A percentile compares a stretch with the other conserved stretches of the same genome.
These are phyloP conservation scores for Dendrobium catenatum DNA, from an alignment of 106 monocot species.

Conservation along the genomic window DNA sequence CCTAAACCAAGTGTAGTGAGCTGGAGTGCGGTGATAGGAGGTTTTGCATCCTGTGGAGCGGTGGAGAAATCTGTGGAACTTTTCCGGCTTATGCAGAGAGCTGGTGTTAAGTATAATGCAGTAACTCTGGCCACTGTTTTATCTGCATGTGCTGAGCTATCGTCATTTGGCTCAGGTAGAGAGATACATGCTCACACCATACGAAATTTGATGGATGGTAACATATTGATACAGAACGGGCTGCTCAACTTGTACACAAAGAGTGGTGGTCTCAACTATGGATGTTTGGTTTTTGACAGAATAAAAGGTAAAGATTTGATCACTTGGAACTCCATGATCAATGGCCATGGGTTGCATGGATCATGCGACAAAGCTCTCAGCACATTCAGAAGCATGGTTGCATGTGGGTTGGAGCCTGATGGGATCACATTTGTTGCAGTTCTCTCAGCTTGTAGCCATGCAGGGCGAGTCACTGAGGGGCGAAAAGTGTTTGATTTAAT, in stretches of 20 bases:
- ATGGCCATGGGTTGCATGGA: slow-evolving; percentile 36
- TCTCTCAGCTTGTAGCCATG: slow-evolving; percentile 58
- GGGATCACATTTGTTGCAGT: slow-evolving; percentile 45
- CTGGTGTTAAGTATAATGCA: slow-evolving; percentile 20
- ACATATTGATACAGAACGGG: slow-evolving; percentile 31
- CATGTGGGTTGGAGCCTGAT: slow-evolving; percentile 33
- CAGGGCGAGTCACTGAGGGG: slow-evolving; percentile 39
- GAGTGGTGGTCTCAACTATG: slow-evolving; percentile 24
- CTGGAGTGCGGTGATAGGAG: slow-evolving; percentile 53
- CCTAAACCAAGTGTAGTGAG: slow-evolving; percentile 38
- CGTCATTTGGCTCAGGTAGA: slow-evolving; percentile 25
- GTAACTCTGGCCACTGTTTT: slow-evolving; percentile 35
- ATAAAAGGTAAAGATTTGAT: slow-evolving; percentile 36
- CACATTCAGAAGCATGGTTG: slow-evolving; percentile 33
- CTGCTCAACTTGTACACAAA: slow-evolving; percentile 49
- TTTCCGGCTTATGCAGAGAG: slow-evolving; percentile 35
- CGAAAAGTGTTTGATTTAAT: slow-evolving; percentile 39
- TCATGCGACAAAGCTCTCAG: slow-evolving; percentile 28
- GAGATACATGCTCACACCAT: slow-evolving; percentile 41
- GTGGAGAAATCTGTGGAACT: slow-evolving; percentile 26
- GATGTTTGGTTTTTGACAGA: slow-evolving; percentile 19
- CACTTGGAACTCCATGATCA: slow-evolving; percentile 47
- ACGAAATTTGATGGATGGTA: slow-evolving; percentile 15
- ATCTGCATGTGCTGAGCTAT: slow-evolving; percentile 32
- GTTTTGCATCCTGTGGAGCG: slow-evolving; percentile 23